phyloP scores from a whole-genome alignment of 2,329 filamentous ascomycete species.

The Arthrobotrys entomopaga region DNA sequence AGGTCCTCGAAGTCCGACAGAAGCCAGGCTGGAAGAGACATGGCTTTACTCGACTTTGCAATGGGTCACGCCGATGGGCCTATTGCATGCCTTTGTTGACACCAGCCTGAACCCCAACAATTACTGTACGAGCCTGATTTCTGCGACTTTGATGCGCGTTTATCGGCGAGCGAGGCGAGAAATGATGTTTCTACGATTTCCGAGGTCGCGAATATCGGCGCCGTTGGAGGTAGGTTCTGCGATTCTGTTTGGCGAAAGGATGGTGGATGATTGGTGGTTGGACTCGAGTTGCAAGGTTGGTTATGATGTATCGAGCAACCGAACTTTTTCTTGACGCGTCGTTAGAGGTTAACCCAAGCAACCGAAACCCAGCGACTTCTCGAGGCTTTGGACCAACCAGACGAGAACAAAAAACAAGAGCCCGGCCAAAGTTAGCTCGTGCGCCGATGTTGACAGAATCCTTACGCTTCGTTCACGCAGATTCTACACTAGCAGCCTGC shows the following conservation, averaged over 20 bases:
- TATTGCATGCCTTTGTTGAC: slow-evolving; percentile 47
- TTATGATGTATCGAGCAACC: slow-evolving; percentile 42
- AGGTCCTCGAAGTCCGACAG: slow-evolving; percentile 76
- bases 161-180: slow-evolving; percentile 6
- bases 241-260: slow-evolving; percentile 8
- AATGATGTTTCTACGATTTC: slow-evolving; percentile 10
- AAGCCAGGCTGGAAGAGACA: slow-evolving; percentile 52
- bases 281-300: slow-evolving; percentile 30
- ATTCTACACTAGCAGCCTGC: neutral
- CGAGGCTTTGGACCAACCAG: slow-evolving; percentile 6
- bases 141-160: slow-evolving; percentile 32
- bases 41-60: slow-evolving; percentile 22
- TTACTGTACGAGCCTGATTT: neutral
- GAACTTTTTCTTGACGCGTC: slow-evolving; percentile 55
- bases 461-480: neutral
- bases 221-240: slow-evolving; percentile 17
- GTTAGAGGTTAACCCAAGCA: slow-evolving; percentile 35
- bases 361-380: slow-evolving; percentile 23
- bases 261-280: slow-evolving; percentile 27
- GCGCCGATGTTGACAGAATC: slow-evolving; percentile 5
- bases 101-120: slow-evolving; percentile 18
- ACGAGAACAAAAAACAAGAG: neutral
- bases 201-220: slow-evolving; percentile 21
- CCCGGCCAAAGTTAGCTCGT: slow-evolving; percentile 10
- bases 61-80: slow-evolving; percentile 25